Evolutionary conservation across 257 asterid species (phyloP), one percentile per base, ranked within the genome.

Genomic region (Nicotiana obtusifolia): DNA sequence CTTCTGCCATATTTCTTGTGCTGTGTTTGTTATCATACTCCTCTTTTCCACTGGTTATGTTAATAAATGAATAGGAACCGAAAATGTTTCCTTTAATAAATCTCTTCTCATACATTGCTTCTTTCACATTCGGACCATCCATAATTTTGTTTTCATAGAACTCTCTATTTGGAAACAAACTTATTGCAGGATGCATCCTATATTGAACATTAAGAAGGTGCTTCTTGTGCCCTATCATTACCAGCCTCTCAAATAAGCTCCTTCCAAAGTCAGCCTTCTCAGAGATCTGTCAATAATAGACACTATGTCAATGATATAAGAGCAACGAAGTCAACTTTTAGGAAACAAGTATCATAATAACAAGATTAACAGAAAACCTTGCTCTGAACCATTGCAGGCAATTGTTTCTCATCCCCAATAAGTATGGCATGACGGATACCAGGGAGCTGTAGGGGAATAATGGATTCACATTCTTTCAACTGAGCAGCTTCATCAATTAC

Each of bases 401-500:
- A 88, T 81, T 89, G 95, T 73, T 83, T 86, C 82, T 91, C 93
- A 11, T 91, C 93, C 17, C 94, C 94, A 17, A 91, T 90, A 4
- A 91, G 91, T 33, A 88, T 24, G 64, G 89, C 95, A 85, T 91
- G 90, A 49, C 86, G 84, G 24, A 87, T 37, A 56, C 91, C 93
- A 1, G 77, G 80, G 37, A 91, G 84, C 83, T 87, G 95, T 52
- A 89, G 82, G 0, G 95, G 92, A 35, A 91, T 88, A 5, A 71
- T 71, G 11, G 95, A 81, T 64, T 91, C 93, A 64, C 95, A 91
- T 81, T 91, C 94, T 62, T 91, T 89, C 35, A 88, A 80, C 54
- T 89, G 93, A 28, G 94, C 91, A 22, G 95, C 95, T 86, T 91
- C 95, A 80, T 91, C 95, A 19, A 91, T 86, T 44, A 89, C 83